Conservation (phyloP, 805 yeast species). For the Saccharomycopsis sp. region DNA sequence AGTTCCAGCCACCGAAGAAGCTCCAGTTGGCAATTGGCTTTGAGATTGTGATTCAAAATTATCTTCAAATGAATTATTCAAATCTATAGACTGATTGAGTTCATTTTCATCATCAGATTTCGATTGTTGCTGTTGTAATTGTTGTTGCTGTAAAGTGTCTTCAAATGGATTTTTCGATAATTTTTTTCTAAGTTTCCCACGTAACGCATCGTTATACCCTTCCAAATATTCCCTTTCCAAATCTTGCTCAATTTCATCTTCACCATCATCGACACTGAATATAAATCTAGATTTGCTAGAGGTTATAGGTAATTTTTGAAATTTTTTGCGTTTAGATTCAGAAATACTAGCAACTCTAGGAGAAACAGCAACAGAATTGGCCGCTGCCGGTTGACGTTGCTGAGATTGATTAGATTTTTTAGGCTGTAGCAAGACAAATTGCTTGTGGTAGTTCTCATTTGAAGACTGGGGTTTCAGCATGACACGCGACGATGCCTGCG, state of each 20-base stretch:
- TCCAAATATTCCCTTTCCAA: constrained; percentile 55
- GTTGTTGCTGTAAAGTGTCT: constrained; percentile 22
- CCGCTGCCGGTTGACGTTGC: neutral
- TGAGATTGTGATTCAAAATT: neutral
- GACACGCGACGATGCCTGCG: neutral
- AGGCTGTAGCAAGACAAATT: constrained; percentile 16
- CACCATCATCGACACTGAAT: constrained; percentile 79
- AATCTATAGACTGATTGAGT: neutral
- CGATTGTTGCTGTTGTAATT: constrained; percentile 27
- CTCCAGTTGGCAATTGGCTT: neutral
- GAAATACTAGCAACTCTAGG: constrained; percentile 5
- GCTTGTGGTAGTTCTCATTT: constrained; percentile 5
- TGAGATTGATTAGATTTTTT: constrained; percentile 8
- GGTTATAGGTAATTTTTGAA: constrained; percentile 16
- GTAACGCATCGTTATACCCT: constrained; percentile 66
- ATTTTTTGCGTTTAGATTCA: constrained; percentile 13
- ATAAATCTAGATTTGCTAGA: constrained; percentile 28
- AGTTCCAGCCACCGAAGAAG: neutral
- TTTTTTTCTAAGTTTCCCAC: constrained; percentile 36
- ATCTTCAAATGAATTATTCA: neutral
- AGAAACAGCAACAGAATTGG: constrained; percentile 2
- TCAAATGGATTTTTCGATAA: constrained; percentile 24
- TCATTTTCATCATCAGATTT: constrained; percentile 23
- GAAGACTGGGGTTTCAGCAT: neutral
- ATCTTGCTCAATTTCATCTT: constrained; percentile 61